These are phyloP conservation scores for Sporothrix sp. DNA, from an alignment of 2,329 filamentous ascomycete species.

Conservation along the genomic window DNA sequence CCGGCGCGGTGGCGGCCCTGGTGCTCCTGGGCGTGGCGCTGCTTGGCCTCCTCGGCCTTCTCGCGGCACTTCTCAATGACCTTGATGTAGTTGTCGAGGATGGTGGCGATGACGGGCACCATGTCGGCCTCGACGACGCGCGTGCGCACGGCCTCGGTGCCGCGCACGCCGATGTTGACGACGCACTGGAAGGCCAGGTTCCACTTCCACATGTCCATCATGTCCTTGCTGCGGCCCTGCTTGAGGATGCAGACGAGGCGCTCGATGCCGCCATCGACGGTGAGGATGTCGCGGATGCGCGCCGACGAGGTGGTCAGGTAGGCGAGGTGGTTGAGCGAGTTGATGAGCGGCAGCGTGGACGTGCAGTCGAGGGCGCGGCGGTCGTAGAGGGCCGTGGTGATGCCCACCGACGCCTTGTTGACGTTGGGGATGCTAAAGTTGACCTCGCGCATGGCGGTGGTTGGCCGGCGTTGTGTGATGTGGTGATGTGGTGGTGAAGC, in stretches of 20 bases:
- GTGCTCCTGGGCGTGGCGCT: slow-evolving; percentile 51
- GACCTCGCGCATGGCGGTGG: slow-evolving; percentile 77
- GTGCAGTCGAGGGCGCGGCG: slow-evolving; percentile 96
- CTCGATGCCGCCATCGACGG: slow-evolving; percentile 97
- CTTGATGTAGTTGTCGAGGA: slow-evolving; percentile 96
- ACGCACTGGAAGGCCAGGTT: slow-evolving; percentile 98
- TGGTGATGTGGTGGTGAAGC: no score
- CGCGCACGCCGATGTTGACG: slow-evolving; percentile 94
- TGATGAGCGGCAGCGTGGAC: slow-evolving; percentile 93
- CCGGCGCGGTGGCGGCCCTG: slow-evolving; percentile 41
- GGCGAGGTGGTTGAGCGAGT: slow-evolving; percentile 96
- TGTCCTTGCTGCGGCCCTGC: slow-evolving; percentile 89
- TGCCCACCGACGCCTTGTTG: slow-evolving; percentile 93
- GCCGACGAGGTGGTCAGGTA: slow-evolving; percentile 97
- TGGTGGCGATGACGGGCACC: slow-evolving; percentile 96
- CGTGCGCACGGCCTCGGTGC: slow-evolving; percentile 87
- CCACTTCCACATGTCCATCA: slow-evolving; percentile 99
- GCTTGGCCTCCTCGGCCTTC: slow-evolving; percentile 73
- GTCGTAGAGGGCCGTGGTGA: slow-evolving; percentile 96
- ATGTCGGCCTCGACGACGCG: slow-evolving; percentile 97
- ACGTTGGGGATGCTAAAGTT: slow-evolving; percentile 99
- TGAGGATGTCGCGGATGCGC: slow-evolving; percentile 93
- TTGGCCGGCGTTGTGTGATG: no score
- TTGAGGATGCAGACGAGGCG: slow-evolving; percentile 95
- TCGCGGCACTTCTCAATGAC: slow-evolving; percentile 87